Evolutionary conservation across 1,284 basidiomycete species (phyloP), one percentile per base, ranked within the genome.

Genomic region (Gymnopus androsaceus): DNA sequence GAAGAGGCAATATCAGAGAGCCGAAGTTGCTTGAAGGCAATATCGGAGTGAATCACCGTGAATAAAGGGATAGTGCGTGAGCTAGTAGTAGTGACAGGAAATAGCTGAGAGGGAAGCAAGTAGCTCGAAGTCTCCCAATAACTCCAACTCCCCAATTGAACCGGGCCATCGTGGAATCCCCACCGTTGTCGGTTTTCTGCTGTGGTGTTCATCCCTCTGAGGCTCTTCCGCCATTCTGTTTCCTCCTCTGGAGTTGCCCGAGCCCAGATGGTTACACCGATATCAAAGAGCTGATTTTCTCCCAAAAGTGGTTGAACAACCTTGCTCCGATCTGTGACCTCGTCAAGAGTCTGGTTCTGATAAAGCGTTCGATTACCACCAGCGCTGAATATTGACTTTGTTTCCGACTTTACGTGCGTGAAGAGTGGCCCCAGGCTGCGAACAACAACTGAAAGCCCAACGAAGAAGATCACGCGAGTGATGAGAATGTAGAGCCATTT

Each of bases 291-390:
- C 44, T 68, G 64, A 15, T 68, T 45, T 17, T 59, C 46, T 17
- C 63, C 63, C 25, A 75, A 62, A 44, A 75, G 61, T 1, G 71
- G 71, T n/a, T 61, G 67, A 3, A 72, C 69, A 4, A 73, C 68
- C 7, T 56, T 55, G 14, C 57, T 58, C 42, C 58, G 63, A 40
- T 66, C 47, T 9, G 33, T 44, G 12, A 68, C 60, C 37, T 63
- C 57, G 4, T 51, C 55, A 7, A 66, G 59, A 31, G 62, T 62
- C 36, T 57, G 60, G 57, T 63, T 66, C 34, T 65, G 61, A 41
- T 64, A 67, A 19, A 67, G 42, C 1, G 53, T 38, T 21, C 52
- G 50, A 23, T 64, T 62, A 1, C 64, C n/a, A n/a, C n/a, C n/a
- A n/a, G n/a, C 63, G 49, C 60, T 54, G 14, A 59, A 56, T 4